These are phyloP conservation scores for Musa beccarii DNA, from an alignment of 176 grass and related monocot genomes.

Conservation along the genomic window DNA sequence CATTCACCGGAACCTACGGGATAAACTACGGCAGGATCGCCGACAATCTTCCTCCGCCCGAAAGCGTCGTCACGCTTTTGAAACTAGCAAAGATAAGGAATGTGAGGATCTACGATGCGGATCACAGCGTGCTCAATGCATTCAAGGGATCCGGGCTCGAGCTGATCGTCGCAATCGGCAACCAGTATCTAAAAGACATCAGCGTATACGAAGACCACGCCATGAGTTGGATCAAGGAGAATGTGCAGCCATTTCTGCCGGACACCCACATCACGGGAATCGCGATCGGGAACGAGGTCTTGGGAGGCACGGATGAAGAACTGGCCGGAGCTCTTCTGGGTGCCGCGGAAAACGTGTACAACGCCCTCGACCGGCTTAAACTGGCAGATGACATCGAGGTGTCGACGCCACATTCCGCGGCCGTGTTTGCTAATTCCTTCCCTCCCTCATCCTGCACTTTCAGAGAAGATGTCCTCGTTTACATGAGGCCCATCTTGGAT, in stretches of 20 bases:
- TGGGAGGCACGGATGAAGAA: constrained; percentile 57
- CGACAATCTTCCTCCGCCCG: constrained; percentile 70
- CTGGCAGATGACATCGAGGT: constrained; percentile 56
- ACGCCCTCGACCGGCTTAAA: constrained; percentile 50
- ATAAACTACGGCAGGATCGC: constrained; percentile 92
- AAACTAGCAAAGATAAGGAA: constrained; percentile 77
- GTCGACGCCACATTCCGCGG: constrained; percentile 70
- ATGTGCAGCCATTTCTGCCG: constrained; percentile 76
- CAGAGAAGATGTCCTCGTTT: constrained; percentile 57
- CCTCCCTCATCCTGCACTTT: constrained; percentile 85
- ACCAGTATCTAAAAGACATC: constrained; percentile 57
- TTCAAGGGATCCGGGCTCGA: constrained; percentile 84
- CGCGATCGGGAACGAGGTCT: constrained; percentile 80
- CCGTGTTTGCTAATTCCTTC: constrained; percentile 75
- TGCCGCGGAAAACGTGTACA: constrained; percentile 73
- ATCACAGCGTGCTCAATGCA: constrained; percentile 72
- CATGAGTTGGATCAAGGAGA: constrained; percentile 77
- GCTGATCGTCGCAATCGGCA: constrained; percentile 50
- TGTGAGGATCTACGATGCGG: constrained; percentile 79
- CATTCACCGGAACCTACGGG: constrained; percentile 71
- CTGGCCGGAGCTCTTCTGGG: constrained; percentile 57
- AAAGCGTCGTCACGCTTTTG: constrained; percentile 68
- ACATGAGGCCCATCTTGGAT: constrained; percentile 77
- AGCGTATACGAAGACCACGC: constrained; percentile 48
- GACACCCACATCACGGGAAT: constrained; percentile 55